A percentile compares a stretch with the other conserved stretches of the same genome.
These are phyloP conservation scores for Nymphaea colorata DNA, from an alignment of 164 flowering plant species.

Conservation along the genomic window DNA sequence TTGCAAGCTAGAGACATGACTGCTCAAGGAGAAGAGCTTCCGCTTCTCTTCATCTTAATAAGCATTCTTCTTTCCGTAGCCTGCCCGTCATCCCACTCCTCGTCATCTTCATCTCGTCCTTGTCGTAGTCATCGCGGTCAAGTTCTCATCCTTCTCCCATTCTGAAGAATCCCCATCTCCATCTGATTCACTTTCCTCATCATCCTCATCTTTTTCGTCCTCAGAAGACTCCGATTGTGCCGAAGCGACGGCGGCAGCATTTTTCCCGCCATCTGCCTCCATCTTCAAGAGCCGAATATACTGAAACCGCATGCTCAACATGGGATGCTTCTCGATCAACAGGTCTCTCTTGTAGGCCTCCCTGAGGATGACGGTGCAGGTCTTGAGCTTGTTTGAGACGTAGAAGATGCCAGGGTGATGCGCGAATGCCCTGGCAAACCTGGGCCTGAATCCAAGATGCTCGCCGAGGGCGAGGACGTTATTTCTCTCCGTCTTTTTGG, in stretches of 20 bases:
- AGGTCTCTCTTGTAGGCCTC: slow-evolving; percentile 72
- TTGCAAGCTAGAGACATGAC: too few relatives aligned
- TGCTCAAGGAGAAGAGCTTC: too few relatives aligned
- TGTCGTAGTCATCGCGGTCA: slow-evolving; percentile 6
- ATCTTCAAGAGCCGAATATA: slow-evolving; percentile 68
- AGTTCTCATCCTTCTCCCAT: background rate
- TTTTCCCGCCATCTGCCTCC: slow-evolving; percentile 21
- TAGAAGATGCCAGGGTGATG: slow-evolving; percentile 85
- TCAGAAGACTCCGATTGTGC: background rate
- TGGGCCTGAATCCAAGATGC: slow-evolving; percentile 51
- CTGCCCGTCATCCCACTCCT: background rate
- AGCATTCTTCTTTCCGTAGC: too few relatives aligned
- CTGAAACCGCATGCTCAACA: slow-evolving; percentile 58
- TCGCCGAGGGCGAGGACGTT: slow-evolving; percentile 52
- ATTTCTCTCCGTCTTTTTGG: slow-evolving; percentile 70
- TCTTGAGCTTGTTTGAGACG: slow-evolving; percentile 57
- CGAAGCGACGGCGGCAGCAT: background rate
- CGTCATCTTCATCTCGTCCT: slow-evolving; percentile 3
- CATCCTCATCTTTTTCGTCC: slow-evolving; percentile 18
- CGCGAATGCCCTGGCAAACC: slow-evolving; percentile 66
- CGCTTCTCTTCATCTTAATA: too few relatives aligned
- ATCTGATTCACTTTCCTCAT: slow-evolving; percentile 1
- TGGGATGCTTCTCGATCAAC: slow-evolving; percentile 55
- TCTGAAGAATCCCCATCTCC: background rate
- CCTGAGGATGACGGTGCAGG: slow-evolving; percentile 67